Evolutionary conservation across 345 rosid species (phyloP).

Genomic region (Mercurialis annua): DNA sequence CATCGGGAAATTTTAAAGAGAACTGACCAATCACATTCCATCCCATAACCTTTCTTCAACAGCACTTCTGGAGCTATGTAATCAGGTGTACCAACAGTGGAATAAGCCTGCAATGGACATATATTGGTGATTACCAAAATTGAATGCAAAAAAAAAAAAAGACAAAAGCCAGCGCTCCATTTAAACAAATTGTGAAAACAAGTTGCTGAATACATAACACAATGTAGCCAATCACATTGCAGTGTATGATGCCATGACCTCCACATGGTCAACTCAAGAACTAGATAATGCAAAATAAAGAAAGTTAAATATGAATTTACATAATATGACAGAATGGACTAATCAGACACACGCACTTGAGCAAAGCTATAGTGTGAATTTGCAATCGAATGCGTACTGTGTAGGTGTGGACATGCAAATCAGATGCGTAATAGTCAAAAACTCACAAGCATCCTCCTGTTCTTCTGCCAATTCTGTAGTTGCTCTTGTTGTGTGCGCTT

Average conservation of each 20-base stretch:
- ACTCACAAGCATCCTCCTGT: slow-evolving; percentile 89
- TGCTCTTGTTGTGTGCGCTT: slow-evolving; percentile 88
- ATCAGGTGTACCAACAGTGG: slow-evolving; percentile 97
- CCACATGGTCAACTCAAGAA: slow-evolving; percentile 15
- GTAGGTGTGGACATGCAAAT: background rate
- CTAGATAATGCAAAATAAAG: background rate
- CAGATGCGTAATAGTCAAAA: slow-evolving; percentile 14
- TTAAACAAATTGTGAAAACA: background rate
- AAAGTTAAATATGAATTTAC: background rate
- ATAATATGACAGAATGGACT: background rate
- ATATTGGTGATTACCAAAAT: background rate
- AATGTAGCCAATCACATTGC: background rate
- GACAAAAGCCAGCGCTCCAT: slow-evolving; percentile 2
- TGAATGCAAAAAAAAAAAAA: background rate
- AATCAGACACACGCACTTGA: background rate
- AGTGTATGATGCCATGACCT: slow-evolving; percentile 1
- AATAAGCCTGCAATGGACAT: slow-evolving; percentile 72
- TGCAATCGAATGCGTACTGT: background rate
- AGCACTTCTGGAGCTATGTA: slow-evolving; percentile 96
- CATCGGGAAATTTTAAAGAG: slow-evolving; percentile 10
- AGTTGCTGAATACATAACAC: background rate
- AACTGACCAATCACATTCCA: slow-evolving; percentile 97
- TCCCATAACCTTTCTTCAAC: slow-evolving; percentile 91
- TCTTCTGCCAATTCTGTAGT: slow-evolving; percentile 87
- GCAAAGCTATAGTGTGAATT: background rate